Conservation (phyloP, 306 rosid species). For the Prunus salicina region DNA sequence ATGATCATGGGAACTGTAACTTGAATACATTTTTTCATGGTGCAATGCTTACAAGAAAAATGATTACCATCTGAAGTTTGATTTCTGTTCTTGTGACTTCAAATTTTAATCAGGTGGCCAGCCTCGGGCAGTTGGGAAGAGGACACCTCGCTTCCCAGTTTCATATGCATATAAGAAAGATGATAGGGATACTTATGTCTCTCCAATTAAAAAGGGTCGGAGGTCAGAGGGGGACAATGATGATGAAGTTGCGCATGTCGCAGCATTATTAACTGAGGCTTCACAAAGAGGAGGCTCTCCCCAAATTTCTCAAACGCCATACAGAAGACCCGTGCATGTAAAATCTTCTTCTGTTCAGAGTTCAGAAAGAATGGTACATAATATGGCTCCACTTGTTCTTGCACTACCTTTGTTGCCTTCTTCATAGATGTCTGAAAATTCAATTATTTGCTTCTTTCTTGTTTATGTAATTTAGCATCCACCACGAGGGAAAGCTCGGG, state of each 20-base stretch:
- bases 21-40: not conserved
- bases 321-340: constrained; percentile 36
- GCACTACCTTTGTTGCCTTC: constrained; percentile 16
- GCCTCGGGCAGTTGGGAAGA: constrained; percentile 79
- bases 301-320: constrained; percentile 43
- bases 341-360: constrained; percentile 44
- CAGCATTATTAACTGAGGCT: constrained; percentile 64
- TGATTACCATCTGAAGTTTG: constrained; percentile 11
- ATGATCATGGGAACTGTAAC: not conserved
- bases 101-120: constrained; percentile 45
- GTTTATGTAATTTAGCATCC: constrained; percentile 39
- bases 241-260: constrained; percentile 55
- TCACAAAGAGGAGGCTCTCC: constrained; percentile 68
- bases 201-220: constrained; percentile 40
- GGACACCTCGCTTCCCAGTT: constrained; percentile 78
- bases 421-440: not conserved
- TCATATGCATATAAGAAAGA: constrained; percentile 45
- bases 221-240: constrained; percentile 50
- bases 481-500: constrained; percentile 34
- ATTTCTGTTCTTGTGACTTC: constrained; percentile 21
- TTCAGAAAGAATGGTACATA: constrained; percentile 49
- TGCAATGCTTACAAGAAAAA: not conserved
- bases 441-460: constrained; percentile 14
- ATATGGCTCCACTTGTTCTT: not conserved
- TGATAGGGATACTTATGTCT: constrained; percentile 35